phyloP scores from a whole-genome alignment of 2,329 filamentous ascomycete genomes.

The Botrytis cinerea region DNA sequence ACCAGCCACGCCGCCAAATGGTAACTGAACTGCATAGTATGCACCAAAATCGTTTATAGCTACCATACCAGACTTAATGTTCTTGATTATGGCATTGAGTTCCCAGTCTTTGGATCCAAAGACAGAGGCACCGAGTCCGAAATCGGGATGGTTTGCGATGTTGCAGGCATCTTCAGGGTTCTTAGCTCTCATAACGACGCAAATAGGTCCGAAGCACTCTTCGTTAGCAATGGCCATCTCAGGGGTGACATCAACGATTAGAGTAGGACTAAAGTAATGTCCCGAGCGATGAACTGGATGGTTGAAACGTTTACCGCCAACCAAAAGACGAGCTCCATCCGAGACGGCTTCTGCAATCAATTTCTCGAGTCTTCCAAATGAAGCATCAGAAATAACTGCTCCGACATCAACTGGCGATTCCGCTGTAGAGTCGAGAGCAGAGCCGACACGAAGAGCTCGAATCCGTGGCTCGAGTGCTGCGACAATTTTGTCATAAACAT shows the following conservation, averaged over 20 bases:
- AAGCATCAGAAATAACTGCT: slow-evolving; percentile 79
- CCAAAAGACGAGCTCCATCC: slow-evolving; percentile 77
- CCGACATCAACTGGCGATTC: slow-evolving; percentile 72
- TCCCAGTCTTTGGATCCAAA: slow-evolving; percentile 71
- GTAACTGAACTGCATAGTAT: slow-evolving; percentile 90
- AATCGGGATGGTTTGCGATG: slow-evolving; percentile 81
- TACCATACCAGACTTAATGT: slow-evolving; percentile 84
- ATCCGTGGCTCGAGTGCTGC: slow-evolving; percentile 72
- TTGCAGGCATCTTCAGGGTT: slow-evolving; percentile 63
- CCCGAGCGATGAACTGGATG: slow-evolving; percentile 76
- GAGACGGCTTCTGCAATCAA: slow-evolving; percentile 77
- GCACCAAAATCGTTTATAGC: slow-evolving; percentile 93
- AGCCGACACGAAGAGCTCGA: slow-evolving; percentile 72
- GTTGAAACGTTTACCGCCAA: slow-evolving; percentile 69
- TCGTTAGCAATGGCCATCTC: slow-evolving; percentile 85
- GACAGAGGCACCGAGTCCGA: slow-evolving; percentile 85
- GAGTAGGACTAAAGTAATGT: slow-evolving; percentile 90
- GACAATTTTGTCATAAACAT: slow-evolving; percentile 74
- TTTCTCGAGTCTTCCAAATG: slow-evolving; percentile 73
- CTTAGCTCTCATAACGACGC: slow-evolving; percentile 78
- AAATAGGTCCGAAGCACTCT: slow-evolving; percentile 91
- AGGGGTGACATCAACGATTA: slow-evolving; percentile 85
- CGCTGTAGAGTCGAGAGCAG: slow-evolving; percentile 54
- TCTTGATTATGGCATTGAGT: slow-evolving; percentile 64
- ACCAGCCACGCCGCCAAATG: slow-evolving; percentile 79